Evolutionary conservation across 1,139 yeast species (phyloP), one percentile per base, ranked within the genome.

Genomic region (Sugiyamaella grinbergsii): DNA sequence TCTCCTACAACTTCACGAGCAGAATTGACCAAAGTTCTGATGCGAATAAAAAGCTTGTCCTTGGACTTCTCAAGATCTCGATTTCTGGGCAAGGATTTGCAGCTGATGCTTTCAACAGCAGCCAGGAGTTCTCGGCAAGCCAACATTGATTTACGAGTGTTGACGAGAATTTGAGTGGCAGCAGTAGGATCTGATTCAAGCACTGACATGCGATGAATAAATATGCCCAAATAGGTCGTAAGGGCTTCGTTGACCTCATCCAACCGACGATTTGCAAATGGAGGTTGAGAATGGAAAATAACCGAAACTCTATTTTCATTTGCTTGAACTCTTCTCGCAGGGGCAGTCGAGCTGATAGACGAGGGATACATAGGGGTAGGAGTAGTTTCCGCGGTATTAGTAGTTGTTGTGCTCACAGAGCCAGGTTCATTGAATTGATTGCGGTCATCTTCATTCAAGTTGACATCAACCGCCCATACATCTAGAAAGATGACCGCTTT

Each of bases 211-310:
- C 65, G 59, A 46, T 67, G 71, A 28, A 70, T 59, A 53, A 70
- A 71, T 15, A 67, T 60, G 13, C 90, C 87, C 60, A 90, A 75
- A 62, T 89, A 89, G 1, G 82, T 77, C 57, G 81, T 80, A 33
- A 90, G 69, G 1, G 88, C 77, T 16, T 82, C 82, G 61, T 85
- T 80, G 43, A 90, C 82, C 68, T 89, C 96, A 28, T 83, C 81
- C 22, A 91, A 74, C 55, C 96, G 77, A 52, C 76, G 80, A 52
- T 79, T 75, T 1, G 95, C 94, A 54, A 75, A 71, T 0, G 95
- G 96, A 0, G 94, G 83, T 1, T 69, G 64, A 4, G 55, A 50
- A 48, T 65, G 67, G 50, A 64, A 65, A n/a, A 65, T 53, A 20
- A 65, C 64, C 8, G 66, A 61, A 34, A 62, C 66, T 13, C 69